Evolutionary conservation across 768 basidiomycete genomes (phyloP), one percentile per base, ranked within the genome.

Genomic region (Daedaleopsis sinensis): DNA sequence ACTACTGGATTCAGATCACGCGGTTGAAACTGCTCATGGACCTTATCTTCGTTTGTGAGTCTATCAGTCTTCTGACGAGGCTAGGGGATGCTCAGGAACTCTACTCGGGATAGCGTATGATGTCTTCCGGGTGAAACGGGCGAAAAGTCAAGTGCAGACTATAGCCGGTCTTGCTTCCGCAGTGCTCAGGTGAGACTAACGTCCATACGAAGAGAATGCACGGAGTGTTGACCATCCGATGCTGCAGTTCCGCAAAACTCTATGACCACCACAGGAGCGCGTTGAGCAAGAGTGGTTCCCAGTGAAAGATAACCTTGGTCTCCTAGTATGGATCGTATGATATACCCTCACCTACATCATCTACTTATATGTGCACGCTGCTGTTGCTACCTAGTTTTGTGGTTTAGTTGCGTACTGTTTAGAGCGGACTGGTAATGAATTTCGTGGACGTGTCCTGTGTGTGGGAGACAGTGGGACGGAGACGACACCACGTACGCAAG

Each of bases 31-130:
- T 94, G 61, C 68, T 82, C 46, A 91, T 93, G 91, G 93, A 94
- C 72, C 76, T 94, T 62, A 84, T 93, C 68, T 94, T 94, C 75
- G 93, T 93, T 70, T 93, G 92, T 94, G 71, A 74, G 84, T 72
- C 32, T 16, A 35, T 58, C 52, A 44, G 52, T 38, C 67, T 32
- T 21, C 44, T n/a, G 13, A 1, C 37, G 15, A 18, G 13, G 19
- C 15, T 37, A 35, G 12, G 21, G 3, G n/a, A 11, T 54, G 24
- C 35, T n/a, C 44, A 18, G 55, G 51, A 47, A 42, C 53, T 48
- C 21, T 42, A 42, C 53, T 48, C 21, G 62, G 52, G 42, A 54
- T 68, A 94, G 92, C 90, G 7, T 94, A 90, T 70, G 88, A 92
- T 56, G 73, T 93, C n/a, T 93, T 93, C 78, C 78, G 79, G 60